Evolutionary conservation across 139 green algal genomes (phyloP).

Genomic region (Closterium sp.): DNA sequence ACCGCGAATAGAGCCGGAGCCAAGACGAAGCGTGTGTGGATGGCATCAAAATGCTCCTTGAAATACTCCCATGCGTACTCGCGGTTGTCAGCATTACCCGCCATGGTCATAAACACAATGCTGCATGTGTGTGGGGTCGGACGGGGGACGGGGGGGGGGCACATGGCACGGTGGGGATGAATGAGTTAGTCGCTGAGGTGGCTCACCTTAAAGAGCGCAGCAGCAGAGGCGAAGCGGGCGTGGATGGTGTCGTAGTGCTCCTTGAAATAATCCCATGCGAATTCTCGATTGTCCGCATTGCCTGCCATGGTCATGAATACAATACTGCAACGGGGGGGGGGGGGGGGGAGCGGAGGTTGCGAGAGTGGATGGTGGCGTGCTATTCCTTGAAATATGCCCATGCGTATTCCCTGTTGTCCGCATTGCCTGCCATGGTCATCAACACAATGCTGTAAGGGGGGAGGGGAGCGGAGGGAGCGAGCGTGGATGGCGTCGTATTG

Average conservation of each 20-base stretch:
- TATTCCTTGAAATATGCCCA: conserved; percentile 45
- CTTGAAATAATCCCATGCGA: conserved; percentile 43
- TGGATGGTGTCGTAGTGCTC: conserved; percentile 44
- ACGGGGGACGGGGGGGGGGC: neutral
- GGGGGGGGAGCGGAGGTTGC: neutral
- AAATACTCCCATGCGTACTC: conserved; percentile 45
- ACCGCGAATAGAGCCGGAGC: conserved; percentile 2
- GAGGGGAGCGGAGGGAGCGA: neutral
- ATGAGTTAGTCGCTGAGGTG: neutral
- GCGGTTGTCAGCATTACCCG: conserved; percentile 22
- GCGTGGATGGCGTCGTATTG: too few relatives aligned
- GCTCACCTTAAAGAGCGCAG: neutral
- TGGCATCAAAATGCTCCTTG: conserved; percentile 27
- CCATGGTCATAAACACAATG: conserved; percentile 35
- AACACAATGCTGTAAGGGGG: conserved; percentile 18
- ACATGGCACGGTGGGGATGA: neutral
- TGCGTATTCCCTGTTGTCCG: neutral
- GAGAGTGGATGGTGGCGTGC: conserved; percentile 22
- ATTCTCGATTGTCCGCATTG: conserved; percentile 32
- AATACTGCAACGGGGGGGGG: conserved; percentile 12
- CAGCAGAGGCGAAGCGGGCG: conserved; percentile 21
- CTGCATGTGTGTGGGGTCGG: conserved; percentile 6
- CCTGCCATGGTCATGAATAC: conserved; percentile 19
- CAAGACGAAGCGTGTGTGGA: conserved; percentile 16
- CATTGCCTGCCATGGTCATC: conserved; percentile 16